A percentile compares a stretch with the other conserved stretches of the same genome.
These are phyloP conservation scores for Balakata baccata DNA, from an alignment of 345 rosid species.

Conservation along the genomic window DNA sequence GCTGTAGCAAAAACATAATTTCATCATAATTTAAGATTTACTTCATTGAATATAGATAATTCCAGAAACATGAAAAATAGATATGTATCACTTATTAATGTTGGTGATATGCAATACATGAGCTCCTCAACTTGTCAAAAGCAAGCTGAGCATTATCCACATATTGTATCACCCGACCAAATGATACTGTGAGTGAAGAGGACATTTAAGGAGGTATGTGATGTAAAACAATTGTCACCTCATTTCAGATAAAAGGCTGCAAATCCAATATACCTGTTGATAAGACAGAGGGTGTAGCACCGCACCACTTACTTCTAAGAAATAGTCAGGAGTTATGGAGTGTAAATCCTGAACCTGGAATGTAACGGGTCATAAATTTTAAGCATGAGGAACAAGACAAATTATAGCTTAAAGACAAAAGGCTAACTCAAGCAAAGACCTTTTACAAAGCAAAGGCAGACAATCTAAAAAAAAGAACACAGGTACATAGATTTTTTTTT, in stretches of 20 bases:
- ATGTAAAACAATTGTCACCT: neutral
- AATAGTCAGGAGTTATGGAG: constrained; percentile 76
- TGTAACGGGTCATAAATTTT: neutral
- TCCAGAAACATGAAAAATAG: neutral
- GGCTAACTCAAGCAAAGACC: no score
- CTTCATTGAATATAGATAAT: neutral
- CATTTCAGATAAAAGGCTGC: neutral
- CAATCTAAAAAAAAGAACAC: no score
- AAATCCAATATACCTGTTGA: constrained; percentile 66
- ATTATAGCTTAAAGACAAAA: neutral
- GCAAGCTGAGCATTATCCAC: neutral
- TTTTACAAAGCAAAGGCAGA: neutral
- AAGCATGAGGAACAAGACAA: neutral
- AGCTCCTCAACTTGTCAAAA: neutral
- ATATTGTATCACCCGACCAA: neutral
- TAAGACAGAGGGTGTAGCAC: constrained; percentile 90
- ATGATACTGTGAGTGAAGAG: neutral
- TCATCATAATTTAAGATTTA: neutral
- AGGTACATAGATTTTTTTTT: neutral
- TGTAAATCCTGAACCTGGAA: constrained; percentile 93
- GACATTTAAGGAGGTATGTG: neutral
- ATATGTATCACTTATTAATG: neutral
- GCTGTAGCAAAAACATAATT: neutral
- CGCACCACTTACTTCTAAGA: constrained; percentile 92
- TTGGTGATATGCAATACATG: neutral